Percentiles rank a stretch among this genome's conserved stretches.
phyloP scores from a whole-genome alignment of 2,329 filamentous ascomycete genomes.

The Coleophoma cylindrospora region DNA sequence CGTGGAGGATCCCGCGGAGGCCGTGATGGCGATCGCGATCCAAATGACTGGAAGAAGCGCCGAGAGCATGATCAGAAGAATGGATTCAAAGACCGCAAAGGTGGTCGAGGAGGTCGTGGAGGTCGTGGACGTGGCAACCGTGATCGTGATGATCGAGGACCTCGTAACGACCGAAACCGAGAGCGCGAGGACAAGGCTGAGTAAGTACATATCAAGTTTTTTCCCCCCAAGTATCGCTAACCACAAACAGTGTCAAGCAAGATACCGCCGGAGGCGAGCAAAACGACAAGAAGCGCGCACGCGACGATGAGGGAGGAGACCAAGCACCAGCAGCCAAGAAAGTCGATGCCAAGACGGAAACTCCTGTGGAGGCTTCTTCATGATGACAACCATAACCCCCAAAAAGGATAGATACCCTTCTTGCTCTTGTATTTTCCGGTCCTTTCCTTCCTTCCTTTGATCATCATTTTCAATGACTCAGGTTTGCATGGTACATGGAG shows the following conservation, averaged over 20 bases:
- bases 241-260: too few species aligned
- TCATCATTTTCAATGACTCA: too few species aligned
- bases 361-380: slow-evolving; percentile 16
- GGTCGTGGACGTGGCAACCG: slow-evolving; percentile 40
- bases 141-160: slow-evolving; percentile 33
- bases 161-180: slow-evolving; percentile 26
- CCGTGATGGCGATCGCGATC: slow-evolving; percentile 35
- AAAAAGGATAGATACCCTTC: slow-evolving; percentile 10
- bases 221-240: too few species aligned
- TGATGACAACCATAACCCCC: too few species aligned
- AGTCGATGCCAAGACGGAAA: slow-evolving; percentile 38
- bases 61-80: slow-evolving; percentile 56
- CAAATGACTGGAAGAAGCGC: slow-evolving; percentile 60
- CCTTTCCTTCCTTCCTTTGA: not conserved
- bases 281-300: slow-evolving; percentile 13
- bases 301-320: slow-evolving; percentile 13
- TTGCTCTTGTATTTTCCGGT: slow-evolving; percentile 5
- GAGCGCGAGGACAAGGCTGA: slow-evolving; percentile 26
- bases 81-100: slow-evolving; percentile 41
- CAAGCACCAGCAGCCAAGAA: slow-evolving; percentile 55
- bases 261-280: slow-evolving; percentile 2
- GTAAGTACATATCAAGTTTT: slow-evolving; percentile 9
- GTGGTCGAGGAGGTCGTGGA: slow-evolving; percentile 31
- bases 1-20: slow-evolving; percentile 15
- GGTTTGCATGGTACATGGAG: too few species aligned